Base-by-base conservation (phyloP, 1,284 basidiomycete genomes). In the Trametes pubescens region DNA sequence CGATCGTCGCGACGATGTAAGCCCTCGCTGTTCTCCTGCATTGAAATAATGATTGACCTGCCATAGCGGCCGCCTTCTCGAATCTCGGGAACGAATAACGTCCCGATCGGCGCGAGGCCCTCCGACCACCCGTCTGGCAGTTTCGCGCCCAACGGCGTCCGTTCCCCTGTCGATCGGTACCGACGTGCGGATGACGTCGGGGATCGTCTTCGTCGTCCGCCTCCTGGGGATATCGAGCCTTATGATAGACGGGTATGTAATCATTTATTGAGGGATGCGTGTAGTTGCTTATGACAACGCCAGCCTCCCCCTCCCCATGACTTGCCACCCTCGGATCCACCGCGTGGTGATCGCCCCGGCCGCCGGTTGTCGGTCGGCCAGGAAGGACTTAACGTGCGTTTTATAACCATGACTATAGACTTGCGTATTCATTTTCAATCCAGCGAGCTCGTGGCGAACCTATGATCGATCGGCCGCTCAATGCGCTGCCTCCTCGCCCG, bases 241-340 rank as follows among this genome's bases (percentile, higher is more conserved):
- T 66, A 55, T 32, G 49, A 60, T 10, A 59, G 61, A 46, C 51
- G 62, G 53, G 65, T 67, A 57, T 35, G 65, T 34, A 7, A 4
- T 56, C 18, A 4, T 13, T n/a, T 8, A 13, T 22, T 18, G 29
- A 3, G 2, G 2, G 34, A 16, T 21, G 3, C 6, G 26, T 26
- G 21, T 26, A 13, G 4, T 32, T 4, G 29, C 18, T 13, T 4
- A 34, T 22, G 16, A 5, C 10, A 56, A 26, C 34, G 35, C 26
- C 52, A 47, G 22, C 32, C 53, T 11, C 48, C 43, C 29, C 54
- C 55, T 35, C 40, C 46, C n/a, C 32, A 48, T 9, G 61, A 65
- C 2, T 11, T 58, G 43, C 53, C 56, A 2, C 8, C 26, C 2
- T 38, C 64, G 4, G 59, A 54, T 6, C 58, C 40, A 35, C 29